Evolutionary conservation across 352 stramenopile species (phyloP).

Genomic region (Phytophthora citrophthora): DNA sequence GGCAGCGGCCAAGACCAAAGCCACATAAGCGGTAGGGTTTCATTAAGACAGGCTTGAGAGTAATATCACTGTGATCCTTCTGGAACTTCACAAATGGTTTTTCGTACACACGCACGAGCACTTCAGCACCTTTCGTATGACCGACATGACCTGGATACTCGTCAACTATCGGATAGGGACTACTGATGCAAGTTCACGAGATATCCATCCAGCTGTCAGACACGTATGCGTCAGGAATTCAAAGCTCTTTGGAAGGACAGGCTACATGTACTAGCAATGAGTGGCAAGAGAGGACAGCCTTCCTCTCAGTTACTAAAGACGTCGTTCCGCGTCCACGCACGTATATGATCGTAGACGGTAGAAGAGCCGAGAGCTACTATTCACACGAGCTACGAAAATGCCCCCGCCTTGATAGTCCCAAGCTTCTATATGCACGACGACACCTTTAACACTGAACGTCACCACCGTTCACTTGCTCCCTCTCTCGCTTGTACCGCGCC

Average conservation of each 20-base stretch:
- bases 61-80: slow-evolving; percentile 27
- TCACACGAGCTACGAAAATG: slow-evolving; percentile 29
- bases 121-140: not conserved
- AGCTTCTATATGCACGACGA: slow-evolving; percentile 33
- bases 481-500: slow-evolving; percentile 13
- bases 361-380: slow-evolving; percentile 37
- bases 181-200: not conserved
- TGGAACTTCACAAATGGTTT: slow-evolving; percentile 3
- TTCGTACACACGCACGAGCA: not conserved
- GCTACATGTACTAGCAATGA: slow-evolving; percentile 1
- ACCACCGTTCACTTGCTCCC: slow-evolving; percentile 12
- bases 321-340: slow-evolving; percentile 22
- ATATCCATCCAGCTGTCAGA: slow-evolving; percentile 20
- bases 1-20: slow-evolving; percentile 43
- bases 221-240: slow-evolving; percentile 4
- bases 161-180: not conserved
- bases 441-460: slow-evolving; percentile 31
- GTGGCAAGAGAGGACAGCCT: slow-evolving; percentile 16
- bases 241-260: slow-evolving; percentile 1
- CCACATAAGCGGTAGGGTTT: slow-evolving; percentile 24
- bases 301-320: slow-evolving; percentile 18
- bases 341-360: slow-evolving; percentile 19
- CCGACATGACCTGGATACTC: not conserved
- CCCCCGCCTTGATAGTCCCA: slow-evolving; percentile 7
- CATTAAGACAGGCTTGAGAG: slow-evolving; percentile 21